phyloP scores from a whole-genome alignment of 2,329 filamentous ascomycete species.

The Fusarium albosuccineum region DNA sequence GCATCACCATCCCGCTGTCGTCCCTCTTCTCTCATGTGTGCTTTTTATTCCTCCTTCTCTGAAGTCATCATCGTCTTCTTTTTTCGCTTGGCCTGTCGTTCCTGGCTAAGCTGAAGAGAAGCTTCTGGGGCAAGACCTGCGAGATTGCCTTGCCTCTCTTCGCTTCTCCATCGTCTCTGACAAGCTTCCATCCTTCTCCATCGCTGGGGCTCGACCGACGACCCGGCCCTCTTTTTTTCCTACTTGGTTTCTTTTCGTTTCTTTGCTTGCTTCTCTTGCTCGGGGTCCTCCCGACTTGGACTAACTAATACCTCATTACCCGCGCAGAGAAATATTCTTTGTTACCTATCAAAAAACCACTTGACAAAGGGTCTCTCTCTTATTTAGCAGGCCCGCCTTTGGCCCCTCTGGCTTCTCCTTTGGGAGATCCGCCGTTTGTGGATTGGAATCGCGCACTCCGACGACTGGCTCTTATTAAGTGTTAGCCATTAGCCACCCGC shows the following conservation, averaged over 20 bases:
- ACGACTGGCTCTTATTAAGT: slow-evolving; percentile 16
- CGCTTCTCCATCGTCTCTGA: slow-evolving; percentile 1
- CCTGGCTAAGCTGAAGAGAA: slow-evolving; percentile 3
- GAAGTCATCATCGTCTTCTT: slow-evolving; percentile 1
- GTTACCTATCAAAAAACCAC: slow-evolving; percentile 20
- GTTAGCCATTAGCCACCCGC: slow-evolving; percentile 38
- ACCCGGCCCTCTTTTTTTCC: slow-evolving; percentile 28
- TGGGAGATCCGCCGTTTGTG: slow-evolving; percentile 19
- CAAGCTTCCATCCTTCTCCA: slow-evolving; percentile 11
- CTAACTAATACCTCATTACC: slow-evolving; percentile 9
- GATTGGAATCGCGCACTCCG: slow-evolving; percentile 42
- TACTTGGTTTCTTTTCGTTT: slow-evolving; percentile 6
- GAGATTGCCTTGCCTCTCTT: slow-evolving; percentile 15
- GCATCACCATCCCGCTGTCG: background rate
- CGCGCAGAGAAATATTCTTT: slow-evolving; percentile 5
- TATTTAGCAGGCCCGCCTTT: slow-evolving; percentile 25
- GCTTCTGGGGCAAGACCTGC: slow-evolving; percentile 8
- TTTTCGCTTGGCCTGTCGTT: slow-evolving; percentile 7
- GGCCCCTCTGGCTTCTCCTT: slow-evolving; percentile 24
- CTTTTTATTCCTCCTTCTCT: slow-evolving; percentile 13
- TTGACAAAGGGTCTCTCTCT: slow-evolving; percentile 16
- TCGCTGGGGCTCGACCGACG: slow-evolving; percentile 25
- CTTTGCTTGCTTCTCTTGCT: background rate
- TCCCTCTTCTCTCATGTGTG: slow-evolving; percentile 14
- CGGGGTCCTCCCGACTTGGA: slow-evolving; percentile 4